Evolutionary conservation across 106 monocot genomes (phyloP).

Genomic region (Dioscorea zingiberensis): DNA sequence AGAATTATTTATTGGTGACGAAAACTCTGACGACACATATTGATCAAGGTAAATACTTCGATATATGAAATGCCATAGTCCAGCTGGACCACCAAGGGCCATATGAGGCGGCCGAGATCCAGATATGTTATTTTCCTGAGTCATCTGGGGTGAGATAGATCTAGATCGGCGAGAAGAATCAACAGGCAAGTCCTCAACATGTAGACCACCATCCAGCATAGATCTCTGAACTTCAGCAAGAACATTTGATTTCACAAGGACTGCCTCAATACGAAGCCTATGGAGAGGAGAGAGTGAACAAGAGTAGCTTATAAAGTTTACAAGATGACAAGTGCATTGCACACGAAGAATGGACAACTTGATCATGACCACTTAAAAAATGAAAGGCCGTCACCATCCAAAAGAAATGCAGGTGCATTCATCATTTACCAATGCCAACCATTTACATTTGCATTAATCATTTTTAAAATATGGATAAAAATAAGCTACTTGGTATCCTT

Average conservation of each 20-base stretch:
- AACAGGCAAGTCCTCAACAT: slow-evolving; percentile 74
- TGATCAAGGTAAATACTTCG: slow-evolving; percentile 83
- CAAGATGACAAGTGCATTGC: too few species aligned
- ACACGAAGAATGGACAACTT: too few species aligned
- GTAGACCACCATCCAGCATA: slow-evolving; percentile 67
- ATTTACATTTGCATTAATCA: too few species aligned
- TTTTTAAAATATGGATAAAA: too few species aligned
- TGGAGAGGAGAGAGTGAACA: background rate
- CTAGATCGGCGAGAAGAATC: slow-evolving; percentile 55
- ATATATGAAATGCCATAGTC: slow-evolving; percentile 97
- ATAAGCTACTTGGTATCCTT: too few species aligned
- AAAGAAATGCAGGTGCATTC: too few species aligned
- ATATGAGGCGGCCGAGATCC: slow-evolving; percentile 14
- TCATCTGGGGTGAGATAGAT: slow-evolving; percentile 28
- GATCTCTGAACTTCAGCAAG: slow-evolving; percentile 83
- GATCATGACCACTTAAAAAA: too few species aligned
- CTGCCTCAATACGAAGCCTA: slow-evolving; percentile 59
- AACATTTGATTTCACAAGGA: slow-evolving; percentile 86
- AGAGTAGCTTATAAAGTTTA: too few species aligned
- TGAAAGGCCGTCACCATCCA: too few species aligned
- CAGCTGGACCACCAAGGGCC: slow-evolving; percentile 71
- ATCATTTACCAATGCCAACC: too few species aligned
- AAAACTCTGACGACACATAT: slow-evolving; percentile 90
- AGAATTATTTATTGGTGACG: slow-evolving; percentile 67
- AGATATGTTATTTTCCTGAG: slow-evolving; percentile 12